Conservation (phyloP, 441 rosid species). For the Dalechampia spathulata region DNA sequence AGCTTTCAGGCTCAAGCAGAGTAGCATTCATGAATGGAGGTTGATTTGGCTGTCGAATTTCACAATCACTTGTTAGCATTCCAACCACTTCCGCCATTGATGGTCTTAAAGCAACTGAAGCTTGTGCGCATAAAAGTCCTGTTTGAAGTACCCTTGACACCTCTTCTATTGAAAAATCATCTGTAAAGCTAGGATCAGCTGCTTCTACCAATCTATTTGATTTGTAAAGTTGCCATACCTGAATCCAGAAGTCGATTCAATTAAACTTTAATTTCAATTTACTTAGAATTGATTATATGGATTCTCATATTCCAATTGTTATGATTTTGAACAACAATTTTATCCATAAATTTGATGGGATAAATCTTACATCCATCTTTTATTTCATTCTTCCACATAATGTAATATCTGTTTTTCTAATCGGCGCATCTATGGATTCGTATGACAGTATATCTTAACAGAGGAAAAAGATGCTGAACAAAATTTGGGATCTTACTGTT, state of each 20-base stretch:
- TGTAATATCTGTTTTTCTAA: no score
- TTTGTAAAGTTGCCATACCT: conserved; percentile 64
- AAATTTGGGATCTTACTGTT: conserved; percentile 32
- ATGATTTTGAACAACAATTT: no score
- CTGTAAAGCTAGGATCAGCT: conserved; percentile 32
- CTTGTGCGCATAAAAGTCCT: conserved; percentile 73
- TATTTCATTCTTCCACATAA: no score
- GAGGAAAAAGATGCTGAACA: not conserved
- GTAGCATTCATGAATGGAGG: conserved; percentile 58
- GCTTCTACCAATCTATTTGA: conserved; percentile 40
- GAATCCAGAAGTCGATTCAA: conserved; percentile 8
- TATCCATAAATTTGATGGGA: no score
- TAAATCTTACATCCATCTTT: no score
- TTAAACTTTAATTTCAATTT: no score
- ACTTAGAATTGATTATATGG: no score
- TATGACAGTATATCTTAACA: no score
- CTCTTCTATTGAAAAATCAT: conserved; percentile 31
- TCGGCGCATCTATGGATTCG: no score
- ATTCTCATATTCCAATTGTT: no score
- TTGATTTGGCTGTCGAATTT: conserved; percentile 47
- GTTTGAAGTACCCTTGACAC: conserved; percentile 43
- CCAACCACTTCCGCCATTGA: conserved; percentile 53
- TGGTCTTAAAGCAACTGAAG: conserved; percentile 51
- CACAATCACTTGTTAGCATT: conserved; percentile 32
- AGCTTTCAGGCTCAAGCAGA: conserved; percentile 20